Evolutionary conservation across 2,329 filamentous ascomycete species (phyloP), one percentile per base, ranked within the genome.

Genomic region (Botrytis deweyae): DNA sequence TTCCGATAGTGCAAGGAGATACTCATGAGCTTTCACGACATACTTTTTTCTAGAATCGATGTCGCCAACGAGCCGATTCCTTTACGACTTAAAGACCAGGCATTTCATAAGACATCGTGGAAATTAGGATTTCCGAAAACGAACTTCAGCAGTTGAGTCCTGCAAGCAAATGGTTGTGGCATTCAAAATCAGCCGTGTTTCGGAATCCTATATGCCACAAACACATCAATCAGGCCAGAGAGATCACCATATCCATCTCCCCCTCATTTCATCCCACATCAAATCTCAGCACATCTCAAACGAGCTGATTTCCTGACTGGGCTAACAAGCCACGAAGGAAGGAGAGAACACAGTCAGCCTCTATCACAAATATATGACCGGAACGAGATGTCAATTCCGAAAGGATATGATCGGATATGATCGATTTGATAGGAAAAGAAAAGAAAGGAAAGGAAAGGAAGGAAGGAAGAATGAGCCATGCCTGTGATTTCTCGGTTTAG

Each of bases 121-220:
- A 58, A 42, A 58, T 68, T 33, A 6, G 9, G 40, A 29, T 22
- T 44, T 46, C 36, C 25, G 29, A 49, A 49, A 49, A 49, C 63
- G 36, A 46, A 66, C 42, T 18, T 44, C 33, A 42, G 16, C 12
- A 63, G 38, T 7, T 40, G 3, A 40, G 12, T 44, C 22, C 44
- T 44, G 66, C 18, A 58, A 68, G 49, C 38, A 58, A n/a, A 68
- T 20, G 22, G 20, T 42, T 42, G 66, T n/a, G 66, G 66, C 66
- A 68, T 68, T 68, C 25, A 42, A 68, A 25, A 58, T 7, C 49
- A 68, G 36, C 9, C n/a, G 5, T 58, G 49, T 42, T 58, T 68
- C 18, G 66, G 36, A 58, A 42, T 58, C 40, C 49, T 49, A 29
- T 40, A 55, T 68, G 65, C 49, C 65, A 38, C 65, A 25, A 25